Percentiles rank a stretch among this genome's conserved stretches.
These are phyloP conservation scores for Dichotomopilus funicola DNA, from an alignment of 2,329 filamentous ascomycete genomes.

Conservation along the genomic window DNA sequence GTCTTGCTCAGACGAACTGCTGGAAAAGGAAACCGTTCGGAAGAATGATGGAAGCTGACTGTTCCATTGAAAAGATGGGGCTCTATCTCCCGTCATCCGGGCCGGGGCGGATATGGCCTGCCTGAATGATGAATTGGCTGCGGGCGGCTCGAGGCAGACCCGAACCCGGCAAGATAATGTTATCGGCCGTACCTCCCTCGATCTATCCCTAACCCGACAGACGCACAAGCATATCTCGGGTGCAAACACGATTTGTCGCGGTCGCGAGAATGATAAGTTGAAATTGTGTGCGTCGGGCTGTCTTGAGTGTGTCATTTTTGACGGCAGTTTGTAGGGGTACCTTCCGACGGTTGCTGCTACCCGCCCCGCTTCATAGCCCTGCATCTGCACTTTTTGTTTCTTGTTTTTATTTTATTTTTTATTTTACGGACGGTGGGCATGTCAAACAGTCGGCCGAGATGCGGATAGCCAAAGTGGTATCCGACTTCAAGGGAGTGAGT, in stretches of 20 bases:
- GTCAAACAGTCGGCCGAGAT: conserved; percentile 7
- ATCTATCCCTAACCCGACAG: no score
- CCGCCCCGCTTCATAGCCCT: background rate
- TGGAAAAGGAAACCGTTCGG: no score
- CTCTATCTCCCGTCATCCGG: no score
- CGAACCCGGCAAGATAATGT: background rate
- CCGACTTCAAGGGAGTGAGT: background rate
- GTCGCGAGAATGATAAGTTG: no score
- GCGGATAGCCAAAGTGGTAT: conserved; percentile 5
- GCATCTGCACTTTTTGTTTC: background rate
- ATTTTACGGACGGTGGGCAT: background rate
- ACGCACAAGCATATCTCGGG: background rate
- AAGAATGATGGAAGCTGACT: no score
- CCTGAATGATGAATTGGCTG: background rate
- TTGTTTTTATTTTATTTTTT: background rate
- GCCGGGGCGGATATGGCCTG: no score
- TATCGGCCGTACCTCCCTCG: conserved; percentile 2
- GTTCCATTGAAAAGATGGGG: no score
- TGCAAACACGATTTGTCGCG: background rate
- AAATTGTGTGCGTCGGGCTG: background rate
- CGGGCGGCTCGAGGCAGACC: background rate
- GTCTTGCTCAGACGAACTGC: no score
- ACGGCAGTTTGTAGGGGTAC: conserved; percentile 7
- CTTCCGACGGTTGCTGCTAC: conserved; percentile 1
- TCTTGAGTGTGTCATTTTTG: background rate